phyloP scores from a whole-genome alignment of 345 rosid genomes.

The Reutealis trisperma region DNA sequence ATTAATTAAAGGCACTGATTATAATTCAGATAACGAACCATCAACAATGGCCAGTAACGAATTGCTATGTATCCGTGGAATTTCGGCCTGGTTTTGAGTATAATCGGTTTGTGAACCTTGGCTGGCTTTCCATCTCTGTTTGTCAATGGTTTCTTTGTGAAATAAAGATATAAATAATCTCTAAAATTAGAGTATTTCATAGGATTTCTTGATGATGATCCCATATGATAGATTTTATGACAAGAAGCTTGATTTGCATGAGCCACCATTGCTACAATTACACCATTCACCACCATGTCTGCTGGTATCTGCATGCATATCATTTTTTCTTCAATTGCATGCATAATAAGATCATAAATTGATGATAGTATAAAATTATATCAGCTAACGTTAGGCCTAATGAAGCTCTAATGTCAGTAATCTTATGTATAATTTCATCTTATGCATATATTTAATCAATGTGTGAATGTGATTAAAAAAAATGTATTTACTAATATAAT shows the following conservation, averaged over 20 bases:
- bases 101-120: background rate
- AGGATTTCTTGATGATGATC: slow-evolving; percentile 32
- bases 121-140: slow-evolving; percentile 11
- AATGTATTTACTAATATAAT: too few relatives aligned
- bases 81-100: background rate
- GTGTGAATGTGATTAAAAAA: too few relatives aligned
- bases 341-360: too few relatives aligned
- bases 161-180: background rate
- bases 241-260: background rate
- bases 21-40: slow-evolving; percentile 12
- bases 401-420: too few relatives aligned
- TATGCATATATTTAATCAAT: too few relatives aligned
- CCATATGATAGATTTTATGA: slow-evolving; percentile 23
- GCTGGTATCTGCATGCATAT: slow-evolving; percentile 58
- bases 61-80: background rate
- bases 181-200: background rate
- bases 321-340: too few relatives aligned
- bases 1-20: too few relatives aligned
- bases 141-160: slow-evolving; percentile 18
- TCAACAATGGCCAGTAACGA: slow-evolving; percentile 10
- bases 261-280: slow-evolving; percentile 46
- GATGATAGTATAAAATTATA: too few relatives aligned
- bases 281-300: slow-evolving; percentile 83
- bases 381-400: too few relatives aligned
- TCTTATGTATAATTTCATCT: too few relatives aligned